A percentile compares a stretch with the other conserved stretches of the same genome.
These are phyloP conservation scores for Ceratocystis lukuohia DNA, from an alignment of 2,329 filamentous ascomycete species.

Conservation along the genomic window DNA sequence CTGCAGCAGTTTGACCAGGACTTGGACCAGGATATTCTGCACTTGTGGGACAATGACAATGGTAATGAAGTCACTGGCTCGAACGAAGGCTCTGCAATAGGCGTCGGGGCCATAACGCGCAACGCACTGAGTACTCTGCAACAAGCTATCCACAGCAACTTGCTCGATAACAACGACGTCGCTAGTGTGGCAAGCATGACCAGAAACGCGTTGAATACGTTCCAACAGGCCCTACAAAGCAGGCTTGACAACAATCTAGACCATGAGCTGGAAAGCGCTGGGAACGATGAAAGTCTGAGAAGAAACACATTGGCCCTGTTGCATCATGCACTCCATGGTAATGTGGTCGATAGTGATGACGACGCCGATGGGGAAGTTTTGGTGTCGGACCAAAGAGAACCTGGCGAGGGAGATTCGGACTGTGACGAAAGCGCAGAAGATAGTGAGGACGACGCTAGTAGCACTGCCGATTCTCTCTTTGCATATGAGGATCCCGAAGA, in stretches of 20 bases:
- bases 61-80: background rate
- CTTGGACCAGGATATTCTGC: slow-evolving; percentile 43
- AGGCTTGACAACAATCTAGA: slow-evolving; percentile 33
- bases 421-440: slow-evolving; percentile 27
- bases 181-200: slow-evolving; percentile 17
- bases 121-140: slow-evolving; percentile 15
- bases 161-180: slow-evolving; percentile 15
- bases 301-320: slow-evolving; percentile 14
- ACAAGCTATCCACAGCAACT: slow-evolving; percentile 17
- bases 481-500: slow-evolving; percentile 38
- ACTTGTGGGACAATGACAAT: slow-evolving; percentile 41
- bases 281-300: slow-evolving; percentile 22
- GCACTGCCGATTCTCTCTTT: slow-evolving; percentile 25
- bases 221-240: slow-evolving; percentile 16
- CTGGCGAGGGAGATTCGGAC: background rate
- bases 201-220: slow-evolving; percentile 13
- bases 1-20: slow-evolving; percentile 29
- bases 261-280: slow-evolving; percentile 35
- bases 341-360: slow-evolving; percentile 28
- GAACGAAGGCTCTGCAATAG: slow-evolving; percentile 33
- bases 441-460: slow-evolving; percentile 34
- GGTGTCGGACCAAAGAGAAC: background rate
- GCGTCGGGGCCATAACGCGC: slow-evolving; percentile 13
- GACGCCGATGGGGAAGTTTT: slow-evolving; percentile 20
- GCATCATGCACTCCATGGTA: slow-evolving; percentile 22